phyloP scores from a whole-genome alignment of 257 asterid genomes.

The Fraxinus anomala region DNA sequence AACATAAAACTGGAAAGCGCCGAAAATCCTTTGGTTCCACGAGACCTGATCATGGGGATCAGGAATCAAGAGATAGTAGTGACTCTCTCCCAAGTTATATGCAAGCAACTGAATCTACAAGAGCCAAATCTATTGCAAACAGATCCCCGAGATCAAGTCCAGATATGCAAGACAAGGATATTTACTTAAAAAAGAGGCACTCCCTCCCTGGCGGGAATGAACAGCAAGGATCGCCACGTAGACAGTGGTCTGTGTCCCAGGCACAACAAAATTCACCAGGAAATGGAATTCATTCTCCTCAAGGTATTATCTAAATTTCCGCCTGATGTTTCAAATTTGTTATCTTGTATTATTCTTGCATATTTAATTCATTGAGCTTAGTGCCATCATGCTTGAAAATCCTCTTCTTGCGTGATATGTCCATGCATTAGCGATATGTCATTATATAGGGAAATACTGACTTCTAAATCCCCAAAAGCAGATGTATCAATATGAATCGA shows the following conservation, averaged over 20 bases:
- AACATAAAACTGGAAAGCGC: conserved; percentile 61
- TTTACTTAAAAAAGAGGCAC: conserved; percentile 67
- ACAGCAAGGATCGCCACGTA: conserved; percentile 84
- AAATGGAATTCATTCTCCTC: conserved; percentile 72
- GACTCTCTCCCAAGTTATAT: conserved; percentile 85
- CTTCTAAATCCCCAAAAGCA: neutral
- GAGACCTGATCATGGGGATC: conserved; percentile 60
- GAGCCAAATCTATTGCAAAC: conserved; percentile 73
- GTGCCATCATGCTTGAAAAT: neutral
- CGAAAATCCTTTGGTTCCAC: conserved; percentile 72
- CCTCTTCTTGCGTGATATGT: neutral
- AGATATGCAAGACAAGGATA: conserved; percentile 75
- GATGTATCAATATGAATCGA: neutral
- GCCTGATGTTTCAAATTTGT: neutral
- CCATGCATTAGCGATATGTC: neutral
- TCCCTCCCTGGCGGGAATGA: conserved; percentile 72
- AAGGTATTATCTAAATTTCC: conserved; percentile 53
- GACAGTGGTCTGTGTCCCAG: conserved; percentile 73
- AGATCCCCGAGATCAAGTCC: conserved; percentile 95
- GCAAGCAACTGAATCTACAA: conserved; percentile 99
- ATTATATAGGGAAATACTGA: neutral
- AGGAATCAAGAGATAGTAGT: conserved; percentile 80
- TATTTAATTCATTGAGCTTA: neutral
- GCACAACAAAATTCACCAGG: conserved; percentile 67
- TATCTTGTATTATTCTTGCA: neutral